Conservation (phyloP, 768 basidiomycete genomes). For the Collybia sp. region DNA sequence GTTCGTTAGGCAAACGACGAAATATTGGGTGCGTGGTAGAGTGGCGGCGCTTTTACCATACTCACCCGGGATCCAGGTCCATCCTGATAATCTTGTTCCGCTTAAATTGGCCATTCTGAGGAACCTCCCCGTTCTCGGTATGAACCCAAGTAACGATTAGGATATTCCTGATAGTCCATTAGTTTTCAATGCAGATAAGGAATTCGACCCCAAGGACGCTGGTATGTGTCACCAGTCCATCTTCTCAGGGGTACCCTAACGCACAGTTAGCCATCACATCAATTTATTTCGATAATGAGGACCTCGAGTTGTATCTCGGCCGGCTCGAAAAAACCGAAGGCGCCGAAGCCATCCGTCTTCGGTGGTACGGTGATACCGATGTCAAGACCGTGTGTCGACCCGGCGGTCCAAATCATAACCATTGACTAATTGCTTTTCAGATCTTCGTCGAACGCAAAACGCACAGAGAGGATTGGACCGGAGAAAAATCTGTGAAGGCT, state of each 20-base stretch:
- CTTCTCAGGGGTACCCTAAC: neutral
- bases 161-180: neutral
- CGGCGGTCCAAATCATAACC: neutral
- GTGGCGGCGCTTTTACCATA: neutral
- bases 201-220: constrained; percentile 81
- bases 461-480: constrained; percentile 98
- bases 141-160: neutral
- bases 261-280: constrained; percentile 77
- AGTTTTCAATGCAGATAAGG: constrained; percentile 95
- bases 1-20: constrained; percentile 97
- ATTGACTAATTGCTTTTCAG: constrained; percentile 25
- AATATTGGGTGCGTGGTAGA: constrained; percentile 78
- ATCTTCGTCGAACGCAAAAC: constrained; percentile 89
- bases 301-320: constrained; percentile 93
- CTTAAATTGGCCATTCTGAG: constrained; percentile 91
- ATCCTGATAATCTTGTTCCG: constrained; percentile 91
- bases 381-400: constrained; percentile 61
- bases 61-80: constrained; percentile 39
- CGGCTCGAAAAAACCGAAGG: constrained; percentile 98
- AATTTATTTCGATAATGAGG: constrained; percentile 95
- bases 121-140: constrained; percentile 91
- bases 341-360: constrained; percentile 91
- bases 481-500: constrained; percentile 97
- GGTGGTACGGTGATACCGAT: constrained; percentile 93
- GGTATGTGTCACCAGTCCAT: constrained; percentile 33